These are phyloP conservation scores for Pythium folliculosum DNA, from an alignment of 352 stramenopile genomes.

Conservation along the genomic window DNA sequence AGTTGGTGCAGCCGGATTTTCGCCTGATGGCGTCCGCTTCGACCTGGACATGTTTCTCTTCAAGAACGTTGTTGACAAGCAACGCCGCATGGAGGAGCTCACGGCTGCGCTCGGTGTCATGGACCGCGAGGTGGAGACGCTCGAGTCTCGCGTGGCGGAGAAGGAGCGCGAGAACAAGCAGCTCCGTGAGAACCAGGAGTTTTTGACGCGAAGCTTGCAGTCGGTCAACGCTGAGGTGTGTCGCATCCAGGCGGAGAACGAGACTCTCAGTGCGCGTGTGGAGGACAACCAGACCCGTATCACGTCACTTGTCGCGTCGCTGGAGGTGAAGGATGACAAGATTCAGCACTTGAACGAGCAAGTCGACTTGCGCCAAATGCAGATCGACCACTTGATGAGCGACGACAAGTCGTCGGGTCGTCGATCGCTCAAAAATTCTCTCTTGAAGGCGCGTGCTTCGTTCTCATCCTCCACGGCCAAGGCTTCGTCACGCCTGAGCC, in stretches of 20 bases:
- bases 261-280: constrained; percentile 44
- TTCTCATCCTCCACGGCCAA: constrained; percentile 21
- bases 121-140: constrained; percentile 64
- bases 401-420: constrained; percentile 24
- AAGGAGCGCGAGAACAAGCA: constrained; percentile 59
- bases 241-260: constrained; percentile 61
- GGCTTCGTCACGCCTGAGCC: constrained; percentile 8
- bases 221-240: constrained; percentile 54
- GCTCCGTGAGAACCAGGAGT: constrained; percentile 57
- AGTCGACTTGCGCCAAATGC: constrained; percentile 48
- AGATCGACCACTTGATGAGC: constrained; percentile 50
- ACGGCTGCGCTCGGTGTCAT: constrained; percentile 60
- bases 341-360: constrained; percentile 67
- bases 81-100: constrained; percentile 66
- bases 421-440: constrained; percentile 25
- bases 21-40: constrained; percentile 39
- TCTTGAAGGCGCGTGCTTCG: constrained; percentile 29
- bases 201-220: constrained; percentile 47
- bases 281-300: constrained; percentile 67
- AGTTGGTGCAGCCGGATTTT: constrained; percentile 2
- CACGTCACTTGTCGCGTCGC: constrained; percentile 49
- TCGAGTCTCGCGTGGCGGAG: constrained; percentile 53
- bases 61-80: constrained; percentile 68
- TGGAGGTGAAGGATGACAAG: constrained; percentile 71
- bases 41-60: constrained; percentile 80